phyloP scores from a whole-genome alignment of 2,329 filamentous ascomycete genomes.

The Calycina marina region DNA sequence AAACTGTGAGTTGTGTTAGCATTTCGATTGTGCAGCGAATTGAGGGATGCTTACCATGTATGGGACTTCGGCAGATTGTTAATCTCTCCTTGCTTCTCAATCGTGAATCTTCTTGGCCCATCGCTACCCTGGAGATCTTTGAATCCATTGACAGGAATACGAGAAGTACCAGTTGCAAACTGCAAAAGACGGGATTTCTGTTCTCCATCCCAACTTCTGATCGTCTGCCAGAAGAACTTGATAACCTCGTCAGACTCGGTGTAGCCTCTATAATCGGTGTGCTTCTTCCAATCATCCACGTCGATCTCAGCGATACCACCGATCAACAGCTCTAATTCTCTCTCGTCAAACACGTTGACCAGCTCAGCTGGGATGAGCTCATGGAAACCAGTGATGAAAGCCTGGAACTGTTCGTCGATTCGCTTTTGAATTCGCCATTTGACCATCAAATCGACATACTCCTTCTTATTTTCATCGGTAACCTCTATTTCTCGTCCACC shows the following conservation, averaged over 20 bases:
- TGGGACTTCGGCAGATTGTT: conserved; percentile 90
- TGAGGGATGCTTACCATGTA: conserved; percentile 60
- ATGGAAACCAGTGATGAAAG: conserved; percentile 94
- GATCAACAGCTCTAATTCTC: conserved; percentile 89
- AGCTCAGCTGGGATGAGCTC: conserved; percentile 93
- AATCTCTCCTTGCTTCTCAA: conserved; percentile 91
- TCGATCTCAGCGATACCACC: conserved; percentile 99
- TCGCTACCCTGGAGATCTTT: conserved; percentile 97
- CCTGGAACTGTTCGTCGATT: conserved; percentile 95
- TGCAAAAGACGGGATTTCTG: conserved; percentile 94
- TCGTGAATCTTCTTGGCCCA: conserved; percentile 87
- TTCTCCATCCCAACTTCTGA: conserved; percentile 92
- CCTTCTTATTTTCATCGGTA: conserved; percentile 96
- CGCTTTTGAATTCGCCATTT: conserved; percentile 99
- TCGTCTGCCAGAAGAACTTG: conserved; percentile 97
- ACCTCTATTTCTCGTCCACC: conserved; percentile 85
- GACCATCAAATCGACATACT: conserved; percentile 96
- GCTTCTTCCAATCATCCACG: conserved; percentile 99
- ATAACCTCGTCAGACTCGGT: conserved; percentile 96
- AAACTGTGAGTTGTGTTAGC: conserved; percentile 46
- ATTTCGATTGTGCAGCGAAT: conserved; percentile 2
- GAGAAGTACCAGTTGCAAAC: conserved; percentile 92
- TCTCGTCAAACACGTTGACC: conserved; percentile 97
- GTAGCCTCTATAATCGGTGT: conserved; percentile 97
- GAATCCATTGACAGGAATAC: conserved; percentile 98